Percentiles rank a stretch among this genome's conserved stretches.
phyloP scores from a whole-genome alignment of 768 basidiomycete species.

The Mycena epipterygia region DNA sequence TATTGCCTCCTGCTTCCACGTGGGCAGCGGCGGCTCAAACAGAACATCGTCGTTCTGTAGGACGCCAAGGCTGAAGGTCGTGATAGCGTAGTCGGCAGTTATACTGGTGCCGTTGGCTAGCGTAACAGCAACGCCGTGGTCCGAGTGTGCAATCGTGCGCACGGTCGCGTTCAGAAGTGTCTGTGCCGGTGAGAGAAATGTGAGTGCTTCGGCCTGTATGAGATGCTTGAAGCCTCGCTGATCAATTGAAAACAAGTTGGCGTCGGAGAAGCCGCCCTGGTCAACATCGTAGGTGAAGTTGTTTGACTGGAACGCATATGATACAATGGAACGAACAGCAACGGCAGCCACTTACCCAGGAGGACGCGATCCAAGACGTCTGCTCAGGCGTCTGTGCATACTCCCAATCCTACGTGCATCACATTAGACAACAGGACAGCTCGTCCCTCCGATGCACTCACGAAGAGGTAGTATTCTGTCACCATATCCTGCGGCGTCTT shows the following conservation, averaged over 20 bases:
- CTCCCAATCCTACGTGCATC: conserved; percentile 43
- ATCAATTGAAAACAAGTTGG: conserved; percentile 68
- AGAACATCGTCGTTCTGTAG: conserved; percentile 75
- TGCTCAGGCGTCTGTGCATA: conserved; percentile 74
- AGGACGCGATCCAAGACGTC: conserved; percentile 73
- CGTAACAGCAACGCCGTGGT: conserved; percentile 61
- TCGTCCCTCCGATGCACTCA: background rate
- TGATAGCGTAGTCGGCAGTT: conserved; percentile 69
- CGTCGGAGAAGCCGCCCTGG: conserved; percentile 70
- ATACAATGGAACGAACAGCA: background rate
- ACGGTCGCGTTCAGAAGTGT: conserved; percentile 66
- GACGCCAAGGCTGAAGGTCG: conserved; percentile 80
- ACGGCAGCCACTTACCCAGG: conserved; percentile 60
- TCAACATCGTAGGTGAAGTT: conserved; percentile 70
- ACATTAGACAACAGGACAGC: background rate
- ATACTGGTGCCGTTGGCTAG: conserved; percentile 59
- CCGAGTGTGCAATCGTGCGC: conserved; percentile 58
- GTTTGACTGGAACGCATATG: conserved; percentile 60
- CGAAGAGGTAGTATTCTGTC: conserved; percentile 66
- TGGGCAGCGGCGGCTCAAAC: conserved; percentile 70
- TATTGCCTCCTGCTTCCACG: conserved; percentile 75
- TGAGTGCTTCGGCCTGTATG: conserved; percentile 67
- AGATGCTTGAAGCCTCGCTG: conserved; percentile 73
- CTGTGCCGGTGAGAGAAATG: conserved; percentile 65
- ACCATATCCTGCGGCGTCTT: conserved; percentile 61